phyloP scores from a whole-genome alignment of 495 filamentous ascomycete genomes.

The Podospora australis region DNA sequence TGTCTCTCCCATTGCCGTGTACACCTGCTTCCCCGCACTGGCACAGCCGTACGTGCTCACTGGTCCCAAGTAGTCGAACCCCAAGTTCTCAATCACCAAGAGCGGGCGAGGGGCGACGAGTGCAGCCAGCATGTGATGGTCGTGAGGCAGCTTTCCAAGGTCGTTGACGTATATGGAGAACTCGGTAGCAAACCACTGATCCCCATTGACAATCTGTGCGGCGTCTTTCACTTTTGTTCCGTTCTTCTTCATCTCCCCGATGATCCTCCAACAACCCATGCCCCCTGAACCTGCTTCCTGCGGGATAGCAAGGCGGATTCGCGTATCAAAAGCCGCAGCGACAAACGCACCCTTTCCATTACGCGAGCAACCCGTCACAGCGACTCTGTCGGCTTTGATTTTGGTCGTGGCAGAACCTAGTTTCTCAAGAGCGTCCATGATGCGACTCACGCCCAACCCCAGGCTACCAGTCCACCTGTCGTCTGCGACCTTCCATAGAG shows the following conservation, averaged over 20 bases:
- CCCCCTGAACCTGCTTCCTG: slow-evolving; percentile 47
- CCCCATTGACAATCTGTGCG: slow-evolving; percentile 39
- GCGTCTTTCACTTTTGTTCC: slow-evolving; percentile 38
- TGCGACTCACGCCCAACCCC: slow-evolving; percentile 44
- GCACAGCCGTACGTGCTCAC: slow-evolving; percentile 36
- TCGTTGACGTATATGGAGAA: slow-evolving; percentile 1
- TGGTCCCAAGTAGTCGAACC: slow-evolving; percentile 37
- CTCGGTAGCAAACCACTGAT: slow-evolving; percentile 35
- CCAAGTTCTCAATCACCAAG: slow-evolving; percentile 39
- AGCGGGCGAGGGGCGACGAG: slow-evolving; percentile 37
- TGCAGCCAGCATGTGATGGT: slow-evolving; percentile 36
- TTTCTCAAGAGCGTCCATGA: slow-evolving; percentile 41
- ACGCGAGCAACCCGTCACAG: slow-evolving; percentile 45
- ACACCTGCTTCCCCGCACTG: slow-evolving; percentile 27
- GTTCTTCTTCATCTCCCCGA: slow-evolving; percentile 29
- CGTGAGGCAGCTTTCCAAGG: not conserved
- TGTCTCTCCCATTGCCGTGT: slow-evolving; percentile 9
- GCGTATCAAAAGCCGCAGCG: slow-evolving; percentile 40
- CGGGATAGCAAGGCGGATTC: slow-evolving; percentile 41
- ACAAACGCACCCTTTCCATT: slow-evolving; percentile 48
- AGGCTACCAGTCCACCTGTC: slow-evolving; percentile 39
- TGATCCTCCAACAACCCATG: slow-evolving; percentile 42
- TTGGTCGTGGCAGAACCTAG: slow-evolving; percentile 23
- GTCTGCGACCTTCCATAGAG: slow-evolving; percentile 35
- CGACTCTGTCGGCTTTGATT: slow-evolving; percentile 34